Percentiles rank a stretch among this genome's conserved stretches.
These are phyloP conservation scores for Hibiscus mutabilis DNA, from an alignment of 345 rosid species.

Conservation along the genomic window DNA sequence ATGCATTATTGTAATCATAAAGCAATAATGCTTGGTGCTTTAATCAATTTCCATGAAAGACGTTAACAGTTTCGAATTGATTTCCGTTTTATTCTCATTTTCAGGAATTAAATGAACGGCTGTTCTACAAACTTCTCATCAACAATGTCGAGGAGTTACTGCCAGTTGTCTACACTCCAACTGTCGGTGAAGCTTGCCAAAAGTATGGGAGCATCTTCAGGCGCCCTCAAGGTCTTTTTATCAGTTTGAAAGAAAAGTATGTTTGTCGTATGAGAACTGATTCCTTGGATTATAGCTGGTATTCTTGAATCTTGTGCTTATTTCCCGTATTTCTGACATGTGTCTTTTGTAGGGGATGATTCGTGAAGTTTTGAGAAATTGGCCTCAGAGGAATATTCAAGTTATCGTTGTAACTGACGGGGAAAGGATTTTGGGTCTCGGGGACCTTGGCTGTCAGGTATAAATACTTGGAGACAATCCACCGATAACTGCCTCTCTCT, in stretches of 20 bases:
- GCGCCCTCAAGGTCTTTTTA: neutral
- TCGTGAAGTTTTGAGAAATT: too few species aligned
- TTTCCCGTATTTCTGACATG: neutral
- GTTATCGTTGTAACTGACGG: too few species aligned
- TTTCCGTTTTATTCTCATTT: neutral
- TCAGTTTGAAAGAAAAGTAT: neutral
- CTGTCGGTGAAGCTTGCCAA: neutral
- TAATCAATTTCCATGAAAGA: constrained; percentile 1
- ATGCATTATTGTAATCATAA: too few species aligned
- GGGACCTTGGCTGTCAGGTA: too few species aligned
- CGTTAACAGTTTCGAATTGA: neutral
- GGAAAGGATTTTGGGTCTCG: too few species aligned
- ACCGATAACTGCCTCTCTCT: too few species aligned
- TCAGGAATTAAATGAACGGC: neutral
- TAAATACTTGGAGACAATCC: too few species aligned
- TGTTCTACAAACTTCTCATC: neutral
- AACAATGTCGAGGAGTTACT: neutral
- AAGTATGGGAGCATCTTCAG: neutral
- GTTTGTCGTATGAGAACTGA: neutral
- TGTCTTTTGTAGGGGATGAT: neutral
- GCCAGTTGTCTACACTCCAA: neutral
- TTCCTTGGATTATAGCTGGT: neutral
- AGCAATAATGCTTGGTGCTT: neutral
- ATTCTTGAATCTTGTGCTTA: neutral
- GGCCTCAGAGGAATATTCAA: too few species aligned